A percentile compares a stretch with the other conserved stretches of the same genome.
phyloP scores from a whole-genome alignment of 169 alveolate genomes.

The Amoebophrya sp. region DNA sequence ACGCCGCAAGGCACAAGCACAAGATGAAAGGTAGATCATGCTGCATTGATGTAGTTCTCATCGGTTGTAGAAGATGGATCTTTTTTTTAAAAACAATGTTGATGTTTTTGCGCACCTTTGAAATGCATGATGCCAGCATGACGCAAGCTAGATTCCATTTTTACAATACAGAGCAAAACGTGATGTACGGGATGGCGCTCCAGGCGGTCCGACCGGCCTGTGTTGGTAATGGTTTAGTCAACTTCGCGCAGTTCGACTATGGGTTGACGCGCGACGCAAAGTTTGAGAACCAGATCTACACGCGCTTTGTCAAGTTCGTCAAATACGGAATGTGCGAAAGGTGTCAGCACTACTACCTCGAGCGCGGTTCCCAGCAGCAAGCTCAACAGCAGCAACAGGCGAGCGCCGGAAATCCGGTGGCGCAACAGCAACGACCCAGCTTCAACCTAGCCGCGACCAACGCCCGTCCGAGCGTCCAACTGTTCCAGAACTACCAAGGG shows the following conservation, averaged over 20 bases:
- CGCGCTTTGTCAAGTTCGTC: conserved; percentile 7
- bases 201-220: not conserved
- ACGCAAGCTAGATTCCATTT: no score
- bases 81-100: no score
- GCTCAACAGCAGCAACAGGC: not conserved
- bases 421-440: not conserved
- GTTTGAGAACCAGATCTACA: conserved; percentile 1
- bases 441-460: not conserved
- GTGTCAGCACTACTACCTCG: not conserved
- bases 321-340: not conserved
- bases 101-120: no score
- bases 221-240: not conserved
- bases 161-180: not conserved
- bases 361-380: not conserved
- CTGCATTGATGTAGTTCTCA: no score
- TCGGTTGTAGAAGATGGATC: no score
- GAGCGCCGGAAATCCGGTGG: not conserved
- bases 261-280: not conserved
- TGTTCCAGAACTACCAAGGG: no score
- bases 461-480: no score
- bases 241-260: conserved; percentile 18
- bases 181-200: not conserved
- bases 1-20: not conserved
- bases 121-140: no score
- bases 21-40: not conserved